phyloP scores from a whole-genome alignment of 768 basidiomycete species.

The Coprinopsis cinerea region DNA sequence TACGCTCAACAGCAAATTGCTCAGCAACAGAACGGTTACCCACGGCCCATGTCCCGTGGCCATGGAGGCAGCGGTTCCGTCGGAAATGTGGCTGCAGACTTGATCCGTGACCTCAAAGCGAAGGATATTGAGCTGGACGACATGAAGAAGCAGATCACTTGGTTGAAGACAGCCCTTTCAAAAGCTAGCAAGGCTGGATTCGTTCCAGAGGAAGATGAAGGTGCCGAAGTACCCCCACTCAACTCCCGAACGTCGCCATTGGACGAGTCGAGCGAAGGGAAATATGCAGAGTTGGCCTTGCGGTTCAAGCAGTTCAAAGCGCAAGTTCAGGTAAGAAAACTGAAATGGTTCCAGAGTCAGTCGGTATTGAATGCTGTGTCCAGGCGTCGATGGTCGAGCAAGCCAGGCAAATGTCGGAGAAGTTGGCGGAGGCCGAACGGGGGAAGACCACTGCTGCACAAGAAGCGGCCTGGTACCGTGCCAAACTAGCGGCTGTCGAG shows the following conservation, averaged over 20 bases:
- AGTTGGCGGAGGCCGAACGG: constrained; percentile 74
- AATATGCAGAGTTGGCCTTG: constrained; percentile 65
- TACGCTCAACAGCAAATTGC: constrained; percentile 33
- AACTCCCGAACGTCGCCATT: constrained; percentile 16
- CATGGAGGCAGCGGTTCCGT: constrained; percentile 45
- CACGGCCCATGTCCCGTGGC: constrained; percentile 35
- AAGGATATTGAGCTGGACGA: constrained; percentile 79
- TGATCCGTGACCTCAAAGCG: constrained; percentile 72
- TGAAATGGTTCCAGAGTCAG: not conserved
- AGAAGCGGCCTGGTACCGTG: constrained; percentile 93
- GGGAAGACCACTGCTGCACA: constrained; percentile 74
- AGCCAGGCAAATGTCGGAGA: constrained; percentile 70
- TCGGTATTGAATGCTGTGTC: constrained; percentile 5
- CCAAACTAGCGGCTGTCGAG: constrained; percentile 88
- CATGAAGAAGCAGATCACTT: constrained; percentile 69
- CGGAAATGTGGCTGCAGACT: constrained; percentile 66
- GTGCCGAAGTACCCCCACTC: constrained; percentile 44
- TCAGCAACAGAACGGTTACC: constrained; percentile 37
- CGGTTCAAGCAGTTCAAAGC: constrained; percentile 86
- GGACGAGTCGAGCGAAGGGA: constrained; percentile 40
- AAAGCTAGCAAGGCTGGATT: constrained; percentile 79
- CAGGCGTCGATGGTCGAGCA: constrained; percentile 74
- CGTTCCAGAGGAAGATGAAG: constrained; percentile 36
- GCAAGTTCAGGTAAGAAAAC: constrained; percentile 66
- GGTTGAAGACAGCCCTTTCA: constrained; percentile 78